phyloP scores from a whole-genome alignment of 164 flowering plant genomes.

The Stephania cephalantha region DNA sequence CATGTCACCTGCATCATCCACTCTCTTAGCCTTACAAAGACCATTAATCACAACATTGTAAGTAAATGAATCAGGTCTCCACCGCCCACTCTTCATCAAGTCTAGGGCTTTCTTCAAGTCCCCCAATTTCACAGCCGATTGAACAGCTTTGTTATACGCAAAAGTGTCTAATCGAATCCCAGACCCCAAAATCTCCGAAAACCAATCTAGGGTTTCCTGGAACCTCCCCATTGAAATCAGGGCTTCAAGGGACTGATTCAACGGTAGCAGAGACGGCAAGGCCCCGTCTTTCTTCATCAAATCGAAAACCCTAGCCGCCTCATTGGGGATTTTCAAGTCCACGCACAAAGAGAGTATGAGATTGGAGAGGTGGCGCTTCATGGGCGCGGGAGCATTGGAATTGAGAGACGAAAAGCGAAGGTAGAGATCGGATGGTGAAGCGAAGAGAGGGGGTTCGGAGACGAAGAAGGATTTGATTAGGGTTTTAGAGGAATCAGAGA shows the following conservation, averaged over 20 bases:
- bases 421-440: constrained; percentile 1
- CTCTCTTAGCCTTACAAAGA: background rate
- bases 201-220: background rate
- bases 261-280: background rate
- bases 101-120: constrained; percentile 6
- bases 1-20: background rate
- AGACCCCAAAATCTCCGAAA: constrained; percentile 3
- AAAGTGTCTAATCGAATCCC: background rate
- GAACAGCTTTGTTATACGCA: constrained; percentile 4
- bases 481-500: constrained; percentile 5
- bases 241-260: constrained; percentile 5
- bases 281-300: constrained; percentile 1
- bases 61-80: constrained; percentile 5
- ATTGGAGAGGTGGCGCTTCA: background rate
- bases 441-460: constrained; percentile 4
- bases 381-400: background rate
- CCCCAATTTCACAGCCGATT: constrained; percentile 6
- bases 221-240: background rate
- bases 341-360: background rate
- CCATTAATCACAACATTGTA: constrained; percentile 1
- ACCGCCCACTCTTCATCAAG: background rate
- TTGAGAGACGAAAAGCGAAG: background rate
- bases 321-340: background rate
- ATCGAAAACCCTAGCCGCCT: background rate
- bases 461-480: background rate